phyloP scores from a whole-genome alignment of 768 basidiomycete genomes.

The Panellus pusillus region DNA sequence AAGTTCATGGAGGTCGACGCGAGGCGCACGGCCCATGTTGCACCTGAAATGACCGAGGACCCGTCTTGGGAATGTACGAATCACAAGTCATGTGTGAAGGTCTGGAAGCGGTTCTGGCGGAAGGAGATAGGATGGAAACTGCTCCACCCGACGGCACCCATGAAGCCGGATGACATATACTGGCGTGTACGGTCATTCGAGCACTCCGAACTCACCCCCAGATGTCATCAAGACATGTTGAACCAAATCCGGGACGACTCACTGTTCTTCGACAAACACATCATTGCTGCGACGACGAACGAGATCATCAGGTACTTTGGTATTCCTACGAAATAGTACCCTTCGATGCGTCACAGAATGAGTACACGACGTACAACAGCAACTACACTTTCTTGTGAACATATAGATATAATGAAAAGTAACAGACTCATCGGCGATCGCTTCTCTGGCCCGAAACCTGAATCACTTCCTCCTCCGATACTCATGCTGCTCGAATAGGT shows the following conservation, averaged over 20 bases:
- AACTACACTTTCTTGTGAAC: too few relatives aligned
- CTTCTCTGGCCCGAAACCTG: too few relatives aligned
- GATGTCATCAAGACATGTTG: not conserved
- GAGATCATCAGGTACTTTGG: too few relatives aligned
- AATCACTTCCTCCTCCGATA: too few relatives aligned
- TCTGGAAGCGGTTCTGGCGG: not conserved
- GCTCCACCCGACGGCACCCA: not conserved
- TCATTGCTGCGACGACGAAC: too few relatives aligned
- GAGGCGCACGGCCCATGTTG: not conserved
- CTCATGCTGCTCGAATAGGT: too few relatives aligned
- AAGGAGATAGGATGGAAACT: not conserved
- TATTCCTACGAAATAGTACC: too few relatives aligned
- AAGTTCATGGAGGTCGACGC: not conserved
- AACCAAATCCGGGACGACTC: not conserved
- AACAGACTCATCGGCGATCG: too few relatives aligned
- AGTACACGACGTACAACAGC: too few relatives aligned
- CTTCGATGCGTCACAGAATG: too few relatives aligned
- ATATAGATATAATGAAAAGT: too few relatives aligned
- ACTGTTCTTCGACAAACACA: not conserved
- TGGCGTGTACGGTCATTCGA: not conserved
- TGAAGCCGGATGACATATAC: not conserved
- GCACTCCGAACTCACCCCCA: not conserved
- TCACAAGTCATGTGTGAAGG: not conserved
- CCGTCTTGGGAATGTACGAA: not conserved
- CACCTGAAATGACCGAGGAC: not conserved